These are phyloP conservation scores for Lagenidium giganteum DNA, from an alignment of 352 stramenopile species.

Conservation along the genomic window DNA sequence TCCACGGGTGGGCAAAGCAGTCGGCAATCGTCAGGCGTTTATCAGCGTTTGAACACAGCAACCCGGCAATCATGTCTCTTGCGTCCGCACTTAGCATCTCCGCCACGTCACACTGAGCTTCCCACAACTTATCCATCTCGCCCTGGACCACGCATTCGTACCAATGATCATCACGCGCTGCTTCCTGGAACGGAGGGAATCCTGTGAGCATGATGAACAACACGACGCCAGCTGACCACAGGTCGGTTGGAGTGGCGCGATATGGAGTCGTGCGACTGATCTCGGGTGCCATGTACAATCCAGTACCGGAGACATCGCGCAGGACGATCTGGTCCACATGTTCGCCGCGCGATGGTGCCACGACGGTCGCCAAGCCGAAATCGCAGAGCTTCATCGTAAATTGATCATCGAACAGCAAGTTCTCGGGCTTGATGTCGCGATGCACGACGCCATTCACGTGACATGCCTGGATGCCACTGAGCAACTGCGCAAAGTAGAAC, in stretches of 20 bases:
- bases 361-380: conserved; percentile 89
- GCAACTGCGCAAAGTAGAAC: conserved; percentile 79
- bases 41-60: conserved; percentile 57
- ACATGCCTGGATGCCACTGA: conserved; percentile 69
- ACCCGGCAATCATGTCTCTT: conserved; percentile 62
- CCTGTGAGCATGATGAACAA: conserved; percentile 90
- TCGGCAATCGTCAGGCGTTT: conserved; percentile 53
- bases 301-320: conserved; percentile 72
- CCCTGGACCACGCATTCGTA: conserved; percentile 53
- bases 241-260: conserved; percentile 75
- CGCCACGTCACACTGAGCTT: conserved; percentile 34
- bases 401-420: conserved; percentile 80
- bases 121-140: conserved; percentile 56
- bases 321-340: conserved; percentile 29
- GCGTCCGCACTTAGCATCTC: conserved; percentile 37
- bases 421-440: conserved; percentile 90
- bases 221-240: conserved; percentile 88
- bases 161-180: conserved; percentile 66
- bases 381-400: conserved; percentile 91
- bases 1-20: conserved; percentile 56
- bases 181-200: conserved; percentile 83
- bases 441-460: conserved; percentile 74
- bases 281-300: conserved; percentile 89
- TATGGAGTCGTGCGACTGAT: conserved; percentile 50
- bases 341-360: conserved; percentile 2